phyloP scores from a whole-genome alignment of 306 rosid genomes.

The Lathyrus sativus region DNA sequence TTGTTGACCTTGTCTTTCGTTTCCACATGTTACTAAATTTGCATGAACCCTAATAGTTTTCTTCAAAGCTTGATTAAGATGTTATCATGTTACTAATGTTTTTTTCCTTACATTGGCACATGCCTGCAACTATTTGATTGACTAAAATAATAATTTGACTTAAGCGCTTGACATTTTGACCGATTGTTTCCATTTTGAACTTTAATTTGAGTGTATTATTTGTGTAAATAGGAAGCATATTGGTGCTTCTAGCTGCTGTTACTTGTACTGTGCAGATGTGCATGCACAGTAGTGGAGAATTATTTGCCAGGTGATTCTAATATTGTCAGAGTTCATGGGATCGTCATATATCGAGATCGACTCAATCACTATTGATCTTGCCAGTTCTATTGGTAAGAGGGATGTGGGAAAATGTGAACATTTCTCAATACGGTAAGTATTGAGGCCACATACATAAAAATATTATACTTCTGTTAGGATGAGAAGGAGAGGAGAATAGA shows the following conservation, averaged over 20 bases:
- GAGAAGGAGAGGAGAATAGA: slow-evolving; percentile 2
- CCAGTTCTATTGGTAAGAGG: slow-evolving; percentile 50
- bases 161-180: slow-evolving; percentile 4
- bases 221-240: slow-evolving; percentile 40
- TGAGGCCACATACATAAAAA: slow-evolving; percentile 14
- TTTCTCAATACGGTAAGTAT: slow-evolving; percentile 88
- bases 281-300: slow-evolving; percentile 43
- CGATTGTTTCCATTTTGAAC: slow-evolving; percentile 26
- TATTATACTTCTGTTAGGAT: slow-evolving; percentile 11
- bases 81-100: slow-evolving; percentile 26
- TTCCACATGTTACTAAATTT: slow-evolving; percentile 38
- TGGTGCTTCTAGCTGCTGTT: slow-evolving; percentile 34
- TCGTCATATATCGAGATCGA: slow-evolving; percentile 75
- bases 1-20: slow-evolving; percentile 26
- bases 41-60: slow-evolving; percentile 50
- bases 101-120: slow-evolving; percentile 10
- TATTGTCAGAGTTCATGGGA: slow-evolving; percentile 55
- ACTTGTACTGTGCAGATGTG: slow-evolving; percentile 48
- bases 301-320: slow-evolving; percentile 40
- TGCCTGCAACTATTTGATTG: slow-evolving; percentile 2
- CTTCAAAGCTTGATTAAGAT: slow-evolving; percentile 41
- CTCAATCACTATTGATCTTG: slow-evolving; percentile 82
- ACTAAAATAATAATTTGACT: slow-evolving; percentile 42
- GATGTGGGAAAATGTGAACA: slow-evolving; percentile 72
- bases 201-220: slow-evolving; percentile 22